Conservation (phyloP, 2,329 filamentous ascomycete genomes). For the Huntiella decipiens region DNA sequence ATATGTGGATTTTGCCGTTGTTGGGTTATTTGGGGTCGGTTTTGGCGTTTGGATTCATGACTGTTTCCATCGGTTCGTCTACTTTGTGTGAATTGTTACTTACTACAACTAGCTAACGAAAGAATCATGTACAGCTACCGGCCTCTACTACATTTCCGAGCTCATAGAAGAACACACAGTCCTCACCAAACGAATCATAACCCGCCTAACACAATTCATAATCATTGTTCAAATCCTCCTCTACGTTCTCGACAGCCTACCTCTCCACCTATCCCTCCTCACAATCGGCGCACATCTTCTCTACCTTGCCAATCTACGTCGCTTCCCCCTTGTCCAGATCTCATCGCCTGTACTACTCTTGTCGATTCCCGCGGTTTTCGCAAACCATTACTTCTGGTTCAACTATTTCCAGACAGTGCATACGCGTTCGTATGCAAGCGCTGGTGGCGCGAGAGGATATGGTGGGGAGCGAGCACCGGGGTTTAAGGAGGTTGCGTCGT, state of each 20-base stretch:
- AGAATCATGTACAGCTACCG: slow-evolving; percentile 47
- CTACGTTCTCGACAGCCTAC: slow-evolving; percentile 69
- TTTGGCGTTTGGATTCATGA: slow-evolving; percentile 83
- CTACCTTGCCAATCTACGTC: slow-evolving; percentile 70
- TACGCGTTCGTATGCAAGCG: background rate
- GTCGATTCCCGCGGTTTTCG: slow-evolving; percentile 59
- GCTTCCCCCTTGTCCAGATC: slow-evolving; percentile 61
- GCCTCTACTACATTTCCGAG: slow-evolving; percentile 94
- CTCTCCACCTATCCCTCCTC: slow-evolving; percentile 51
- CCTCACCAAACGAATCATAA: slow-evolving; percentile 70
- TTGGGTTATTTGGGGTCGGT: slow-evolving; percentile 76
- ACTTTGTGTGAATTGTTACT: background rate
- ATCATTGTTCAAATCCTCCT: slow-evolving; percentile 58
- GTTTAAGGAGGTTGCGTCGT: slow-evolving; percentile 84
- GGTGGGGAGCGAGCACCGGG: slow-evolving; percentile 48
- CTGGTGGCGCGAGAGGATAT: slow-evolving; percentile 33
- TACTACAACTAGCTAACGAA: background rate
- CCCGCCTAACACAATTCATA: slow-evolving; percentile 65
- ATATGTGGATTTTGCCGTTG: slow-evolving; percentile 89
- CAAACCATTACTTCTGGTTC: slow-evolving; percentile 95
- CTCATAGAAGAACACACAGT: slow-evolving; percentile 97
- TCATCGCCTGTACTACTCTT: slow-evolving; percentile 70
- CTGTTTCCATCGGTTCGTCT: slow-evolving; percentile 64
- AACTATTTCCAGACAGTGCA: slow-evolving; percentile 61
- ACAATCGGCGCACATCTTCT: slow-evolving; percentile 66